These are phyloP conservation scores for Eucalyptus pauciflora DNA, from an alignment of 345 rosid genomes.

Conservation along the genomic window DNA sequence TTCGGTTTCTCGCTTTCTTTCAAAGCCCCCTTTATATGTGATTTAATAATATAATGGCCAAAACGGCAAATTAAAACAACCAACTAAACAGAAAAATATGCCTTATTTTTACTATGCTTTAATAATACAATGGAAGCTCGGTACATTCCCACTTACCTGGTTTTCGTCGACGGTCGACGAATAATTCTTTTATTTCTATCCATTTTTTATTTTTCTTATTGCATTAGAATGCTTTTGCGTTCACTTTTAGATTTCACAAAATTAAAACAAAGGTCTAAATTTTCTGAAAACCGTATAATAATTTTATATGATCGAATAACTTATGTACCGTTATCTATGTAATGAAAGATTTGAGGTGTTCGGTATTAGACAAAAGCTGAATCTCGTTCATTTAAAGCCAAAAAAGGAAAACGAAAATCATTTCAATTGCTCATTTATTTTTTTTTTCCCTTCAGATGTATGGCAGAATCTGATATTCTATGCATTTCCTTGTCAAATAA, in stretches of 20 bases:
- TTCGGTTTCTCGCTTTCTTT: too few species aligned
- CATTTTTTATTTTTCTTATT: not conserved
- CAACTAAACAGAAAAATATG: not conserved
- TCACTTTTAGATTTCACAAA: not conserved
- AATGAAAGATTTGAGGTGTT: not conserved
- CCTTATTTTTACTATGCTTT: not conserved
- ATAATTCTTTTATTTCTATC: not conserved
- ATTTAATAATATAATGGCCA: not conserved
- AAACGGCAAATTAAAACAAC: not conserved
- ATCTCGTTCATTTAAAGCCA: not conserved
- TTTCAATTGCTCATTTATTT: not conserved
- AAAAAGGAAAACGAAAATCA: not conserved
- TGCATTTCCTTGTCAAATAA: not conserved
- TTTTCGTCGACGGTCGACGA: not conserved
- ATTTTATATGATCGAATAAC: not conserved
- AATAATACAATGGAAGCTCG: not conserved
- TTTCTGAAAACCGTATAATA: not conserved
- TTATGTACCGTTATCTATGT: not conserved
- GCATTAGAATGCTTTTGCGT: not conserved
- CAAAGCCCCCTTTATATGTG: not conserved
- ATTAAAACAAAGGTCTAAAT: not conserved
- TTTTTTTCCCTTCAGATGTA: not conserved
- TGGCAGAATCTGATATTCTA: not conserved
- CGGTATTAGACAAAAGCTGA: not conserved
- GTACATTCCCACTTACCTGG: not conserved